Evolutionary conservation across 2,329 filamentous ascomycete species (phyloP).

Genomic region (Xylariaceae sp.): DNA sequence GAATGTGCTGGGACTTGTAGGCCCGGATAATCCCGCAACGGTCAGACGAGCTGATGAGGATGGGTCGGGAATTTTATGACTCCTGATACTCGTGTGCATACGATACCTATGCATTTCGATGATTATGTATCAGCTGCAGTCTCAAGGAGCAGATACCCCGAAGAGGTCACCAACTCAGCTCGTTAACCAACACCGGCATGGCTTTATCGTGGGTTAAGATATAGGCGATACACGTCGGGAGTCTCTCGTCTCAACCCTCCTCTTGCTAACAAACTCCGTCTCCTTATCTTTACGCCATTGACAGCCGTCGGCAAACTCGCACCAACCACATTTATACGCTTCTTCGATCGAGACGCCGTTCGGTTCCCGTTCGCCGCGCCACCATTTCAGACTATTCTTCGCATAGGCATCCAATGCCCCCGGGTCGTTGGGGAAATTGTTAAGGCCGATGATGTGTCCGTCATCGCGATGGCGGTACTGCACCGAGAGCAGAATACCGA

Average conservation of each 20-base stretch:
- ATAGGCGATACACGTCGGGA: neutral
- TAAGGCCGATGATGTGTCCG: constrained; percentile 49
- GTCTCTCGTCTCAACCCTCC: neutral
- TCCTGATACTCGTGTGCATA: too few relatives aligned
- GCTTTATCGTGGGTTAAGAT: neutral
- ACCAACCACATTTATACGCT: constrained; percentile 79
- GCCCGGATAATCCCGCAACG: too few relatives aligned
- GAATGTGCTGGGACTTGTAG: too few relatives aligned
- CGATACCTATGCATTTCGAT: too few relatives aligned
- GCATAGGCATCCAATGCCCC: constrained; percentile 61
- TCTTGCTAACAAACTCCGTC: constrained; percentile 41
- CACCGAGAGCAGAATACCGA: constrained; percentile 48
- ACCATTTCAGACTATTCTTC: constrained; percentile 71
- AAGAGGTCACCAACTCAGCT: too few relatives aligned
- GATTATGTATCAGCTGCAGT: too few relatives aligned
- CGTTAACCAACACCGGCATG: neutral
- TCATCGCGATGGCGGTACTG: constrained; percentile 50
- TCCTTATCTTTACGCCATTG: constrained; percentile 71
- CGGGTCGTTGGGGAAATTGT: constrained; percentile 62
- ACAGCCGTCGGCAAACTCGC: constrained; percentile 76
- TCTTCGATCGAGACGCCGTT: constrained; percentile 76
- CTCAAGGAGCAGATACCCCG: too few relatives aligned
- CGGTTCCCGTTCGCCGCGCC: constrained; percentile 69
- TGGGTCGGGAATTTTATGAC: too few relatives aligned
- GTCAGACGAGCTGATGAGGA: too few relatives aligned